Conservation (phyloP, 345 rosid genomes). For the Brassica cretica region DNA sequence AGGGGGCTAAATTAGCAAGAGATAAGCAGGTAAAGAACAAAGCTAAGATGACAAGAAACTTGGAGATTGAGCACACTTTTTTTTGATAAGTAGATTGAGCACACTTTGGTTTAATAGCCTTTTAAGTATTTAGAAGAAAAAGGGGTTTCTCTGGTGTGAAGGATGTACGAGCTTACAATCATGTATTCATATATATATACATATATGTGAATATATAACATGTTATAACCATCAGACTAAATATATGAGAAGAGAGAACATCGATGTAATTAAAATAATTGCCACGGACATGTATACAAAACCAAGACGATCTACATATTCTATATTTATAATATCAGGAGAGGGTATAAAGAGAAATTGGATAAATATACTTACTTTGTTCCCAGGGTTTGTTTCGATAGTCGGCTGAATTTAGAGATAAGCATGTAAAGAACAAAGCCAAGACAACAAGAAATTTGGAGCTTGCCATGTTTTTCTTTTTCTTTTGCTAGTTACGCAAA, state of each 20-base stretch:
- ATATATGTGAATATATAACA: neutral
- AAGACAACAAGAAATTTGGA: constrained; percentile 17
- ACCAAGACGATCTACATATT: neutral
- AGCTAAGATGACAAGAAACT: constrained; percentile 7
- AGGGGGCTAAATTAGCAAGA: neutral
- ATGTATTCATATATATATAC: neutral
- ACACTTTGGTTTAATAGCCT: neutral
- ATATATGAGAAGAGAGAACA: neutral
- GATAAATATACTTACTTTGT: constrained; percentile 13
- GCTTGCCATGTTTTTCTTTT: constrained; percentile 10
- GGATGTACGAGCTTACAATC: neutral
- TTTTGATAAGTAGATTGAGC: neutral
- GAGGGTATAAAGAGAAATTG: neutral
- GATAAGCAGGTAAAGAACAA: constrained; percentile 2
- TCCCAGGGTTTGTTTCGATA: neutral
- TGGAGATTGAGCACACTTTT: constrained; percentile 4
- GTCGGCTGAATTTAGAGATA: neutral
- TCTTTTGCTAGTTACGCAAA: neutral
- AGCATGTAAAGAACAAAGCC: constrained; percentile 4
- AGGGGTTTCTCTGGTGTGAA: neutral
- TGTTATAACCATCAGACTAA: neutral
- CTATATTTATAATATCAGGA: neutral
- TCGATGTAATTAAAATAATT: neutral
- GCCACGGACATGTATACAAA: neutral
- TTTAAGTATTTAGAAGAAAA: neutral